Evolutionary conservation across 2,329 filamentous ascomycete genomes (phyloP), one percentile per base, ranked within the genome.

Genomic region (Emergomyces pasteurianus): DNA sequence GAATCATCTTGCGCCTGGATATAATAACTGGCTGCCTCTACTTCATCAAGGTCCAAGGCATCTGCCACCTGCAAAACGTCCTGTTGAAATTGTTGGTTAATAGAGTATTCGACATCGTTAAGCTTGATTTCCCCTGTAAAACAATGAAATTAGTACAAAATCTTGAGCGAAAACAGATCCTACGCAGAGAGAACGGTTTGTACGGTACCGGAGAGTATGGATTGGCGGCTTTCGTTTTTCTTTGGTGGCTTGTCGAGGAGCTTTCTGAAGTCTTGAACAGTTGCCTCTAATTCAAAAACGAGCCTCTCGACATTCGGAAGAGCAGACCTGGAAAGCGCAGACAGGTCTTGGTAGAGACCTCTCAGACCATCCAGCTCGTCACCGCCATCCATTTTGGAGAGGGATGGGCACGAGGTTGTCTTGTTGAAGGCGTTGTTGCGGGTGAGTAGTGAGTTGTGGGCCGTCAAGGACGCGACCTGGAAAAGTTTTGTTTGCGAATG

Each of bases 11-110:
- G 83, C 21, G 89, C 86, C 60, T 87, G 85, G 58, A 95, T 78
- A 61, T 95, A 84, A 57, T 94, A 82, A 66, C 83, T 81, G 10
- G 90, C 89, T 21, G 92, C 88, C 67, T 94, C 84, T 61, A 95
- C 72, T 74, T 99, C 95, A 75, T 99, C 92, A 58, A 99, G 80
- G 68, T 96, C 86, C 63, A 96, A 80, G 67, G 90, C 89, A 73
- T 97, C 92, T 60, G 92, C 89, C 43, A 99, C 80, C 67, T 90
- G 84, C 38, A 95, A 80, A 28, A 86, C 84, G 66, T 87, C 85
- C 73, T 96, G 87, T 70, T 92, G 86, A 74, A 99, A 97, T 64
- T 90, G 86, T 60, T 89, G 83, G 74, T 95, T 96, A 77, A 99
- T 79, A 26, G 81, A 78, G 73, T 90, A 97, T 68, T 92, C 84